Base-by-base conservation (phyloP, 169 alveolate genomes). In the Cryptosporidium viatorum region DNA sequence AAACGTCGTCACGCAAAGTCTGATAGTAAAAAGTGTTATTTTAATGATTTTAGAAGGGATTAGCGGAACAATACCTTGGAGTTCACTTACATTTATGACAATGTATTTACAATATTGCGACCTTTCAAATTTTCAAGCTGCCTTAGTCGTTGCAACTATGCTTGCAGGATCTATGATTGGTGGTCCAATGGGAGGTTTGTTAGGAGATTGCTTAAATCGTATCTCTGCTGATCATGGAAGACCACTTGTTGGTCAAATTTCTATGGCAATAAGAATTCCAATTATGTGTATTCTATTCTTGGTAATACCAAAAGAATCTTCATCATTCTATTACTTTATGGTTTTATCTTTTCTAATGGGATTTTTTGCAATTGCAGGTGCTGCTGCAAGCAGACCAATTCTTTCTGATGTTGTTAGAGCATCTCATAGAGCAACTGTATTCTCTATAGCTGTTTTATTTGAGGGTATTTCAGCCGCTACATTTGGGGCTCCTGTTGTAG, bases 31-130 rank as follows among this genome's bases (percentile, higher is more conserved):
- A 80, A 80, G 89, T 65, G 89, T 80, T 26, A 80, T 80, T n/a
- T 52, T 80, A 23, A 80, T 80, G 89, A 80, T 86, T 69, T n/a
- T 92, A 52, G 95, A 95, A 93, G 96, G 96, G 7, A 84, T 95
- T 85, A 86, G 95, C 21, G 96, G 97, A n/a, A 95, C 97, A 26
- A 95, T 95, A 31, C 98, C 98, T 21, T 96, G 96, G 96, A 71
- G 95, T 65, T 96, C 97, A 35, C 92, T 96, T 69, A 92, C 96
- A 55, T 96, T 95, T 91, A 95, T 95, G 87, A 94, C 97, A 14
- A 93, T 96, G 96, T 95, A 92, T 91, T 91, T 96, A 68, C 98
- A 96, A 91, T 96, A 96, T 86, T 92, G 96, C 75, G 97, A 96
- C 37, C 91, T 96, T 84, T 65, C 95, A 39, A 96, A 96, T 85